Percentiles rank a stretch among this genome's conserved stretches.
These are phyloP conservation scores for Novakomyces olei DNA, from an alignment of 805 yeast species.

Conservation along the genomic window DNA sequence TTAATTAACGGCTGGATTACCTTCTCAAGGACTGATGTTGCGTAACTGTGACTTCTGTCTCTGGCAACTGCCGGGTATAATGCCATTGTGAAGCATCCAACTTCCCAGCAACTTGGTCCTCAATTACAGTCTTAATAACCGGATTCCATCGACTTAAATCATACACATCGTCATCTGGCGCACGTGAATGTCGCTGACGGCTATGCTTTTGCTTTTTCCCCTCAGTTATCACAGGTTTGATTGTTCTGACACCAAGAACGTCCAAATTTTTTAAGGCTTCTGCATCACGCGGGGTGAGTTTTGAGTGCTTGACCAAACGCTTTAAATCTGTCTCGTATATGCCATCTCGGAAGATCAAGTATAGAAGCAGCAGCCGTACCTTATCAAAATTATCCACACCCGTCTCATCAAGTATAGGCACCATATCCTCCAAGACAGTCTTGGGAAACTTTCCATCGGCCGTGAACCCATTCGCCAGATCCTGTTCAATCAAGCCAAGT, in stretches of 20 bases:
- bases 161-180: conserved; percentile 11
- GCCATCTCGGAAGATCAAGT: conserved; percentile 67
- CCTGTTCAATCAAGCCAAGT: conserved; percentile 70
- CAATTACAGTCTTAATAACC: conserved; percentile 37
- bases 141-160: conserved; percentile 42
- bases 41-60: conserved; percentile 12
- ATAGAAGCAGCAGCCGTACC: conserved; percentile 48
- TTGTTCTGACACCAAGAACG: conserved; percentile 33
- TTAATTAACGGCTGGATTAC: no score
- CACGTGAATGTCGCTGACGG: conserved; percentile 2
- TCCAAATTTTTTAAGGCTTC: conserved; percentile 36
- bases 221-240: conserved; percentile 21
- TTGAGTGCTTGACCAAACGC: conserved; percentile 39
- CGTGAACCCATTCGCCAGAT: conserved; percentile 48
- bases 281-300: conserved; percentile 22
- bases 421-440: conserved; percentile 37
- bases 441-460: conserved; percentile 40
- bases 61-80: conserved; percentile 52
- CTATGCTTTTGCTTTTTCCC: conserved; percentile 25
- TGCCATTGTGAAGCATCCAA: conserved; percentile 46
- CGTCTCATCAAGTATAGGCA: conserved; percentile 25
- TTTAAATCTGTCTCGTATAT: conserved; percentile 47
- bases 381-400: conserved; percentile 30
- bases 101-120: conserved; percentile 24
- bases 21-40: no score